Evolutionary conservation across 83 land plant genomes (phyloP).

Genomic region (Picea abies): DNA sequence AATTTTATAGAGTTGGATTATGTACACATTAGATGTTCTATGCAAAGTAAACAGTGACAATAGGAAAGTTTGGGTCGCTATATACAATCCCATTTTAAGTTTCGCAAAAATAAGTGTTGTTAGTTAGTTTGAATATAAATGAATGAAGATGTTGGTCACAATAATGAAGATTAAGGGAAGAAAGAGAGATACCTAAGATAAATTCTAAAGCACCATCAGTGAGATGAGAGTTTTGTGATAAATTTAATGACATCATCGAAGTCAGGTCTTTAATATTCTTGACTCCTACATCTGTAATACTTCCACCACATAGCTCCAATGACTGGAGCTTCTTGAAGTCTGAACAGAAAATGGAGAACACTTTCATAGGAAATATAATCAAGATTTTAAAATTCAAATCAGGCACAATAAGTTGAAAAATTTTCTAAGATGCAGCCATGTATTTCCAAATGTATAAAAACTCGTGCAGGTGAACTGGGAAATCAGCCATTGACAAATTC

Average conservation of each 20-base stretch:
- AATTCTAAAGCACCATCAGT: constrained; percentile 78
- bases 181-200: constrained; percentile 66
- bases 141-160: no score
- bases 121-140: no score
- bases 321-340: constrained; percentile 93
- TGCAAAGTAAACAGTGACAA: not conserved
- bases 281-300: constrained; percentile 93
- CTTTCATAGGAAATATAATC: not conserved
- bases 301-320: constrained; percentile 95
- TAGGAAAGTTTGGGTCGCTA: not conserved
- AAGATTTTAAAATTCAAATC: not conserved
- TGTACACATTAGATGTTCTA: not conserved
- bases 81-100: not conserved
- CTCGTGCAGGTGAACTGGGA: not conserved
- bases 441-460: not conserved
- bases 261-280: constrained; percentile 85
- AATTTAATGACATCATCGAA: constrained; percentile 72
- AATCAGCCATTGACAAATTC: no score
- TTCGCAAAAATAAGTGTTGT: not conserved
- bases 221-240: constrained; percentile 86
- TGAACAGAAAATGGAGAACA: constrained; percentile 19
- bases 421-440: not conserved
- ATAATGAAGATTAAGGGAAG: no score
- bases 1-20: not conserved
- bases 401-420: not conserved